Evolutionary conservation across 2,329 filamentous ascomycete species (phyloP), one percentile per base, ranked within the genome.

Genomic region (Hymenoscyphus linearis): DNA sequence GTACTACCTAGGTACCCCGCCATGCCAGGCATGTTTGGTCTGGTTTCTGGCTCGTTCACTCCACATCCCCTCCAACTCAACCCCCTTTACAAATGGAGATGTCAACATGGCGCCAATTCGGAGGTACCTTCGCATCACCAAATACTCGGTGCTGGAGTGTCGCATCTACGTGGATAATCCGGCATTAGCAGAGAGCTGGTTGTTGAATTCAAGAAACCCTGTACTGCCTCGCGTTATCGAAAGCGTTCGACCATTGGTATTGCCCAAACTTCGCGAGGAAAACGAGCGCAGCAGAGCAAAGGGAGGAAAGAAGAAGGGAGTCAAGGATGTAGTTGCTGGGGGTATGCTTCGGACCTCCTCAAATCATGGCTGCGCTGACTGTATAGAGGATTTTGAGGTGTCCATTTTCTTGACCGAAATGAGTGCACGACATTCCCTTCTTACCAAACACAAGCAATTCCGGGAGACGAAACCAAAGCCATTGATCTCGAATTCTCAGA

Each of bases 131-230:
- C 86, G 93, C 58, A 96, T 98, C 69, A 93, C 90, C 60, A 93
- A 93, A 73, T 90, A 91, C 75, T 96, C 93, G 4, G 92, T 97
- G 35, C 83, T 99, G n/a, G 95, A 99, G 81, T 92, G 91, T 66
- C 92, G 93, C 66, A 95, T 99, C 68, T 98, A 98, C 75, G 85
- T 97, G 54, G 93, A 98, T 66, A 93, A 93, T 69, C 95, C 95
- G 0, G 85, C 88, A 13, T 85, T 96, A 63, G 85, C 86, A 26
- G 85, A 91, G 66, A 87, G 88, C 71, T 97, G 96, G 86, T 84
- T 99, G 18, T 83, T 96, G 66, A 88, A 89, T 69, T 82, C 89
- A 37, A 85, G 87, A 66, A 81, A 92, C 68, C 86, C 90, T 3
- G 83, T 93, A 16, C 83, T 99, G 14, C 86, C 88, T 44, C 88